Evolutionary conservation across 2,329 filamentous ascomycete genomes (phyloP).

Genomic region (Exophiala oligosperma): DNA sequence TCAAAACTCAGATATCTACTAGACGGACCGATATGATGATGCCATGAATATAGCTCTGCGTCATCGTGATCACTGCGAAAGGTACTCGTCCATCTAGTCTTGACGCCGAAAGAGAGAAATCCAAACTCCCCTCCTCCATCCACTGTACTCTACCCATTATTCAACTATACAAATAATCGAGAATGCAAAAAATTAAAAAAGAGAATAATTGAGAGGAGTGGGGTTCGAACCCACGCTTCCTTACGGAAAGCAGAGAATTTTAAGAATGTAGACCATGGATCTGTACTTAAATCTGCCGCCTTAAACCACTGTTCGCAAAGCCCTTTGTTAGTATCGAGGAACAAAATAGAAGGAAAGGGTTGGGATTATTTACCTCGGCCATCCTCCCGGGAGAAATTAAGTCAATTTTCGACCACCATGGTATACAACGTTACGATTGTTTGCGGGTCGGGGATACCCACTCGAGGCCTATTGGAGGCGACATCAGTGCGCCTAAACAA

Average conservation of each 20-base stretch:
- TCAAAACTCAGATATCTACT: too few species aligned
- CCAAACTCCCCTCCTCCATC: too few species aligned
- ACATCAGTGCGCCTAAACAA: too few species aligned
- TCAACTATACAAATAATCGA: too few species aligned
- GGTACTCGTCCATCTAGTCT: too few species aligned
- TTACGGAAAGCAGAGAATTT: slow-evolving; percentile 15
- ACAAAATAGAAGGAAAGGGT: not conserved
- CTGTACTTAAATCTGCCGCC: slow-evolving; percentile 15
- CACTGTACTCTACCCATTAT: too few species aligned
- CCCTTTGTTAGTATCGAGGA: not conserved
- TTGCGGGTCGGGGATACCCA: too few species aligned
- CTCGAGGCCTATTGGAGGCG: too few species aligned
- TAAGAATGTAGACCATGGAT: not conserved
- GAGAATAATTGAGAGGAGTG: slow-evolving; percentile 9
- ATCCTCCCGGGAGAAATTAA: slow-evolving; percentile 11
- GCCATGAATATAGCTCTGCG: too few species aligned
- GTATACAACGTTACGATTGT: not conserved
- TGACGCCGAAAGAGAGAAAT: too few species aligned
- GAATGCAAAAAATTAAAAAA: not conserved
- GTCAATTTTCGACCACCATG: not conserved
- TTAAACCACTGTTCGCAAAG: slow-evolving; percentile 6
- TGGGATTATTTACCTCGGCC: slow-evolving; percentile 4
- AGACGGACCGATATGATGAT: too few species aligned
- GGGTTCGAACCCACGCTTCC: slow-evolving; percentile 17
- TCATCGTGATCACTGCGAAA: too few species aligned